Evolutionary conservation across 129 eudicot genomes (phyloP).

Genomic region (Artemisia annua): DNA sequence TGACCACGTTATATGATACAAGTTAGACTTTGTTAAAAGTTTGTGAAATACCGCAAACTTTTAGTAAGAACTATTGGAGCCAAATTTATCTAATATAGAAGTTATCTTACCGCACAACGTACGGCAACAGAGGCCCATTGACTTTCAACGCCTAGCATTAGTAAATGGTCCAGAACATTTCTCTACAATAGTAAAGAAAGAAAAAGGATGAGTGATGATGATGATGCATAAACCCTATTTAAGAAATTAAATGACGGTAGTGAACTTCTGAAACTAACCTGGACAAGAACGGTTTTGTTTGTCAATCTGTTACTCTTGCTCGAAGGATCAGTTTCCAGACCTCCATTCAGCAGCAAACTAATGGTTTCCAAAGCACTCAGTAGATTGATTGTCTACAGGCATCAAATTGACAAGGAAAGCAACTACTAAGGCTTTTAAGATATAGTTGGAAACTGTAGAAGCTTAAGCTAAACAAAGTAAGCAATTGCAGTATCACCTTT

Average conservation of each 20-base stretch:
- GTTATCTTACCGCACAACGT: conserved; percentile 78
- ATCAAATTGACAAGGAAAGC: conserved; percentile 26
- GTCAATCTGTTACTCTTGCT: conserved; percentile 64
- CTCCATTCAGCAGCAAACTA: conserved; percentile 62
- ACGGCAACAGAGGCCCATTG: conserved; percentile 96
- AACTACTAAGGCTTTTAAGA: conserved; percentile 19
- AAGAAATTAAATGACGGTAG: neutral
- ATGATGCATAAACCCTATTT: conserved; percentile 8
- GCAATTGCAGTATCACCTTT: conserved; percentile 54
- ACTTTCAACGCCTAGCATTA: conserved; percentile 95
- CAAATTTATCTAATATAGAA: conserved; percentile 15
- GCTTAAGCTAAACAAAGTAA: conserved; percentile 18
- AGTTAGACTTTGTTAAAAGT: conserved; percentile 16
- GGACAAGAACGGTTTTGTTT: conserved; percentile 83
- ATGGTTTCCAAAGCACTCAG: conserved; percentile 85
- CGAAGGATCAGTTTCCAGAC: conserved; percentile 60
- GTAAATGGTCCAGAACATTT: conserved; percentile 72
- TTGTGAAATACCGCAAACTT: neutral
- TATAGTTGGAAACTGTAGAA: too few species aligned
- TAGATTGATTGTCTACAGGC: conserved; percentile 90
- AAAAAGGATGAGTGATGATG: conserved; percentile 9
- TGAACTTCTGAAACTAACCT: conserved; percentile 53
- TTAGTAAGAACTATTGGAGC: neutral
- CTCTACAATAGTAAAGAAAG: conserved; percentile 45
- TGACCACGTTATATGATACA: conserved; percentile 30